These are phyloP conservation scores for Babesia caballi DNA, from an alignment of 169 alveolate genomes.

Conservation along the genomic window DNA sequence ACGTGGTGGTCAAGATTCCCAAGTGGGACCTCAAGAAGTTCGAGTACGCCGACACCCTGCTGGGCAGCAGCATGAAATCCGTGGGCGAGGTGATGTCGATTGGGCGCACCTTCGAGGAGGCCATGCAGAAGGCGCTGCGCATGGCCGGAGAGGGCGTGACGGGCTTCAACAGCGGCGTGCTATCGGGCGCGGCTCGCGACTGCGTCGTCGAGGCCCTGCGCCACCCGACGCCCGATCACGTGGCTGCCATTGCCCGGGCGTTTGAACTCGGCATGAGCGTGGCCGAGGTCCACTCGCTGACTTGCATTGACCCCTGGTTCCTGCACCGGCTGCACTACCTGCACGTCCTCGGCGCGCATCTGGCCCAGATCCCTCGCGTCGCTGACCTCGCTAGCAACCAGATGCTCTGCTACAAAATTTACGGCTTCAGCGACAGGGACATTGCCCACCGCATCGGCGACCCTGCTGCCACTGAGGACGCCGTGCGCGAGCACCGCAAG, in stretches of 20 bases:
- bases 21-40: slow-evolving; percentile 86
- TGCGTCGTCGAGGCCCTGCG: slow-evolving; percentile 49
- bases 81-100: slow-evolving; percentile 90
- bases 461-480: slow-evolving; percentile 62
- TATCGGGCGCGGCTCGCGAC: slow-evolving; percentile 50
- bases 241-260: slow-evolving; percentile 83
- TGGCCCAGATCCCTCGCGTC: slow-evolving; percentile 7
- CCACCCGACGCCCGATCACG: slow-evolving; percentile 75
- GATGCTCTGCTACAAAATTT: slow-evolving; percentile 63
- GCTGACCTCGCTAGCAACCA: slow-evolving; percentile 50
- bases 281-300: slow-evolving; percentile 72
- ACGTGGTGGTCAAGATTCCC: slow-evolving; percentile 84
- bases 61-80: slow-evolving; percentile 85
- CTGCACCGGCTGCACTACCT: slow-evolving; percentile 75
- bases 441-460: slow-evolving; percentile 36
- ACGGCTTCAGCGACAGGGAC: slow-evolving; percentile 81
- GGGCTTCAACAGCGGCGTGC: slow-evolving; percentile 68
- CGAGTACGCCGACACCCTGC: slow-evolving; percentile 73
- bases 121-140: slow-evolving; percentile 87
- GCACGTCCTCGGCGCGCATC: slow-evolving; percentile 43
- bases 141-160: slow-evolving; percentile 66
- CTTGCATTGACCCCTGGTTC: slow-evolving; percentile 85
- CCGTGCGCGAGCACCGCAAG: slow-evolving; percentile 69
- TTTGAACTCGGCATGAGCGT: slow-evolving; percentile 76
- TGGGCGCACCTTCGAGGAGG: slow-evolving; percentile 87